phyloP scores from a whole-genome alignment of 148 eudicot species.

The Selenicereus undatus region DNA sequence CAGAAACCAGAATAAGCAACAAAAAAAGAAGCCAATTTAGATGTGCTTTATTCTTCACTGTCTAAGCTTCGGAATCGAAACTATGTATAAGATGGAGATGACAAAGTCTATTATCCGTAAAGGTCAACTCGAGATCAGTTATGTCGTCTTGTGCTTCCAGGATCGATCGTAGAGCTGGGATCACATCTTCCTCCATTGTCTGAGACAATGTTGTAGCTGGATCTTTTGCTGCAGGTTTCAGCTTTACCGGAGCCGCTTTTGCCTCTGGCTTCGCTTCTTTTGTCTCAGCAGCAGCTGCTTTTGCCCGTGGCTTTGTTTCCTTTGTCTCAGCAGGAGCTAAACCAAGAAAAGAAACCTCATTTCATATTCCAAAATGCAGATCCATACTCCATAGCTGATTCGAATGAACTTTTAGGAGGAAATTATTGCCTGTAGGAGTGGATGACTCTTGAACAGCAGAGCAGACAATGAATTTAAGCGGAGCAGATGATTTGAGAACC shows the following conservation, averaged over 20 bases:
- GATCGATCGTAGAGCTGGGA: conserved; percentile 54
- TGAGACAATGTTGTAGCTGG: conserved; percentile 47
- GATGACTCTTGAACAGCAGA: conserved; percentile 85
- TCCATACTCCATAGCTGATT: neutral
- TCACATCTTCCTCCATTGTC: conserved; percentile 87
- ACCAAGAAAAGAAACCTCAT: neutral
- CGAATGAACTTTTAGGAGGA: neutral
- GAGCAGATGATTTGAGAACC: conserved; percentile 33
- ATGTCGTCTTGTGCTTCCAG: conserved; percentile 72
- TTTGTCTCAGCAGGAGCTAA: conserved; percentile 43
- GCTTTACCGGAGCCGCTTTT: conserved; percentile 50
- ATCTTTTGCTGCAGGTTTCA: conserved; percentile 63
- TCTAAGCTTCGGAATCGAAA: neutral
- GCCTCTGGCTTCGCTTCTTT: conserved; percentile 39
- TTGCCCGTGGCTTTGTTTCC: conserved; percentile 33
- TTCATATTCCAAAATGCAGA: neutral
- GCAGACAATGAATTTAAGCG: conserved; percentile 37
- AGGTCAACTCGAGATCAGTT: conserved; percentile 58
- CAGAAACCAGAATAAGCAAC: neutral
- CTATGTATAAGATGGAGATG: conserved; percentile 2
- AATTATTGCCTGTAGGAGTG: conserved; percentile 50
- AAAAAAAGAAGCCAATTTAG: neutral
- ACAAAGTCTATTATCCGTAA: conserved; percentile 53
- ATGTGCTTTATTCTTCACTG: neutral
- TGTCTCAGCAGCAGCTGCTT: conserved; percentile 38